Percentiles rank a stretch among this genome's conserved stretches.
These are phyloP conservation scores for Scheffersomyces cryptocercus DNA, from an alignment of 1,139 yeast genomes.

Conservation along the genomic window DNA sequence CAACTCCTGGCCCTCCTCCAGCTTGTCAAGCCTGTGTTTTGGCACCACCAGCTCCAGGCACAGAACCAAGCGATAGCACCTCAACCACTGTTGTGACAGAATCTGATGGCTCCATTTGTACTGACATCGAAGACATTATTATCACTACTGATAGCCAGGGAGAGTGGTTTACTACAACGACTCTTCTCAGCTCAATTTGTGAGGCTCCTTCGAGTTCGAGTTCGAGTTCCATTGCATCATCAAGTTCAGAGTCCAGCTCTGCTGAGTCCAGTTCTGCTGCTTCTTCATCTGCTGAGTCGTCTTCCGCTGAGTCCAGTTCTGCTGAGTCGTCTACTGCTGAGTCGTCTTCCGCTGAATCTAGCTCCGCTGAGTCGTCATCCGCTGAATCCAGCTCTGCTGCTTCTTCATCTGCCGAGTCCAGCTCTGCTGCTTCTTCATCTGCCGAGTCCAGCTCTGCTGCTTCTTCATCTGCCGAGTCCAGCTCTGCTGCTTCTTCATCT, in stretches of 20 bases:
- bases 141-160: conserved; percentile 14
- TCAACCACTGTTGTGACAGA: not conserved
- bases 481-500: not conserved
- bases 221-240: not conserved
- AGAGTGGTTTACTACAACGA: conserved; percentile 11
- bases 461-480: conserved; percentile 2
- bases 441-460: conserved; percentile 1
- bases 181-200: not conserved
- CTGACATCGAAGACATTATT: conserved; percentile 13
- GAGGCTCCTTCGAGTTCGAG: conserved; percentile 4
- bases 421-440: conserved; percentile 2
- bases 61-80: not conserved
- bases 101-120: conserved; percentile 1
- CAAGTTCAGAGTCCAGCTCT: conserved; percentile 15
- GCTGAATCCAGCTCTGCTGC: conserved; percentile 6
- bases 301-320: conserved; percentile 10
- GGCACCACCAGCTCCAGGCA: not conserved
- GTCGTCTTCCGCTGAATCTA: too few species aligned
- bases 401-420: not conserved
- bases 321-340: conserved; percentile 8
- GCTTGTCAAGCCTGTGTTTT: conserved; percentile 15
- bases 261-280: conserved; percentile 15
- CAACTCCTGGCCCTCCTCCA: conserved; percentile 16
- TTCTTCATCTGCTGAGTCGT: conserved; percentile 2
- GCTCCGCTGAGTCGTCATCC: conserved; percentile 2